These are phyloP conservation scores for Pyrus hybrid DNA, from an alignment of 331 rosid species.

Conservation along the genomic window DNA sequence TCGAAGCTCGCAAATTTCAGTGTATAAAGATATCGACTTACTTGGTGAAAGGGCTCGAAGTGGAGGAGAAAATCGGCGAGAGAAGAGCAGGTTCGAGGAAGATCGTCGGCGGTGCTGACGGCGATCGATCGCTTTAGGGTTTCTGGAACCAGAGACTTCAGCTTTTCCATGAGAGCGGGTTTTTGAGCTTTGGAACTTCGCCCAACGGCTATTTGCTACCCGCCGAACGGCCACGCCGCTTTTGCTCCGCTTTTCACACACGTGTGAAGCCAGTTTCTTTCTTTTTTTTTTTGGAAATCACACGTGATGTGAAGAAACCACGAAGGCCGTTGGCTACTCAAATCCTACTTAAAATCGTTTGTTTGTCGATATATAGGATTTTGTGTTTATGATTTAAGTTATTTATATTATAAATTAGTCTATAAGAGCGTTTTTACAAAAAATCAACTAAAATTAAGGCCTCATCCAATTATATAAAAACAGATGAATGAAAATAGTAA, in stretches of 20 bases:
- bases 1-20: background rate
- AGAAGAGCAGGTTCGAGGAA: constrained; percentile 42
- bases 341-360: too few relatives aligned
- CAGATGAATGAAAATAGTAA: fast-evolving
- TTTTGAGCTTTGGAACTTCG: background rate
- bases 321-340: too few relatives aligned
- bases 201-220: background rate
- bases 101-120: constrained; percentile 36
- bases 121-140: constrained; percentile 36
- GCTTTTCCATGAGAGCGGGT: constrained; percentile 44
- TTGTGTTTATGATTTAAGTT: too few relatives aligned
- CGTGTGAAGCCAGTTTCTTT: background rate
- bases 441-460: too few relatives aligned
- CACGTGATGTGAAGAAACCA: background rate
- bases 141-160: constrained; percentile 60
- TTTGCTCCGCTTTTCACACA: background rate
- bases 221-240: background rate
- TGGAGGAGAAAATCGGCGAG: constrained; percentile 47
- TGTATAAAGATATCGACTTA: constrained; percentile 6
- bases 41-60: constrained; percentile 57
- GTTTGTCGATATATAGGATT: too few relatives aligned
- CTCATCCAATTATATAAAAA: too few relatives aligned
- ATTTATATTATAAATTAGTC: fast-evolving
- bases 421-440: too few relatives aligned
- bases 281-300: background rate